phyloP scores from a whole-genome alignment of 768 basidiomycete genomes.

The Dictyophora rubrovolvata region DNA sequence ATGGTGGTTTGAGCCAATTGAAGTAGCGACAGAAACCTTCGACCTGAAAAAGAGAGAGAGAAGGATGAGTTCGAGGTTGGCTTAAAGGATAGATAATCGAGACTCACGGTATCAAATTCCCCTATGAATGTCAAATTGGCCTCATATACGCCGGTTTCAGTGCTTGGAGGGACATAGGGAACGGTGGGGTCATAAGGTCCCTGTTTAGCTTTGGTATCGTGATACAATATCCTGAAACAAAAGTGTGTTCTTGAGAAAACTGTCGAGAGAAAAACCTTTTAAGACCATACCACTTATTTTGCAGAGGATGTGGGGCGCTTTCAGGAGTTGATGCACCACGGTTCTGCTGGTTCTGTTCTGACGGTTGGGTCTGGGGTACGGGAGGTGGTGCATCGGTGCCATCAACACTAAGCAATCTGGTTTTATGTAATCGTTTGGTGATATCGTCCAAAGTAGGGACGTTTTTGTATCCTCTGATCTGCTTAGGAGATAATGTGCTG shows the following conservation, averaged over 20 bases:
- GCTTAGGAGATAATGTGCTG: conserved; percentile 27
- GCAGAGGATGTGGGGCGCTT: conserved; percentile 69
- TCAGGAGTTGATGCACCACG: conserved; percentile 61
- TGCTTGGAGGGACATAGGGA: conserved; percentile 18
- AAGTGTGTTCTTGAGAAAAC: background rate
- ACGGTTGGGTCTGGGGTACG: conserved; percentile 47
- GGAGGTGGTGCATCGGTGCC: conserved; percentile 46
- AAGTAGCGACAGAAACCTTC: conserved; percentile 86
- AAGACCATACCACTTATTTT: conserved; percentile 60
- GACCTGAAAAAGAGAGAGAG: conserved; percentile 20
- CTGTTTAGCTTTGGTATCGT: conserved; percentile 72
- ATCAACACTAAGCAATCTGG: conserved; percentile 47
- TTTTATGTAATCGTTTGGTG: conserved; percentile 66
- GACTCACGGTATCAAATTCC: conserved; percentile 66
- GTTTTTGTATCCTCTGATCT: conserved; percentile 70
- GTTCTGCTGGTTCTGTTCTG: conserved; percentile 76
- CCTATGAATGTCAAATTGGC: conserved; percentile 80
- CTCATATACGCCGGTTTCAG: conserved; percentile 71
- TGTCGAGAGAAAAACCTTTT: background rate
- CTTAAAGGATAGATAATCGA: background rate
- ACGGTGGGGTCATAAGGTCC: conserved; percentile 32
- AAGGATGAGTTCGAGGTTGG: background rate
- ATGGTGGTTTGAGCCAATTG: conserved; percentile 91
- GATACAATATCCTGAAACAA: conserved; percentile 69
- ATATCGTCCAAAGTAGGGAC: conserved; percentile 80